Evolutionary conservation across 768 basidiomycete genomes (phyloP).

Genomic region (Erythrobasidium yunnanense): DNA sequence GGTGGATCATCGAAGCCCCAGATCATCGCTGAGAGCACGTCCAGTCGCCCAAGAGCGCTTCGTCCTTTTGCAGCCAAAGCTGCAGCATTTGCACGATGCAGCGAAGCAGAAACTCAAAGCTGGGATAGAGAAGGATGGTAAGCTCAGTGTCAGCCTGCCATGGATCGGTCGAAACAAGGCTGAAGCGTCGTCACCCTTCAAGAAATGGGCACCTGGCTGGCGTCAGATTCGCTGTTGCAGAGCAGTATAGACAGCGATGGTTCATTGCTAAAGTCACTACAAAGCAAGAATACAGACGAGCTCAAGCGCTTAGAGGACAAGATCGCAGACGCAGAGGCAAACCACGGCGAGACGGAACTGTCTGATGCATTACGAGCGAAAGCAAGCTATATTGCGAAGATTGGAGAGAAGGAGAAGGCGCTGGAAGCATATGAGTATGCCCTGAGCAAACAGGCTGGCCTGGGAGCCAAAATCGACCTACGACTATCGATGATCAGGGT

Average conservation of each 20-base stretch:
- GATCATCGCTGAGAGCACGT: background rate
- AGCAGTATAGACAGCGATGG: background rate
- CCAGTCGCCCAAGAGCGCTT: conserved; percentile 24
- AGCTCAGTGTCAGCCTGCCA: background rate
- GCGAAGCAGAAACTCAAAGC: conserved; percentile 11
- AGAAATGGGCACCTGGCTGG: conserved; percentile 29
- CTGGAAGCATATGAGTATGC: conserved; percentile 71
- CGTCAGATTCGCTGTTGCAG: conserved; percentile 8
- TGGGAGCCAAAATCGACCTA: conserved; percentile 87
- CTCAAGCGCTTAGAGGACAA: conserved; percentile 64
- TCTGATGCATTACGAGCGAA: conserved; percentile 71
- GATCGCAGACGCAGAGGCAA: conserved; percentile 74
- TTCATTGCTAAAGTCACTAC: conserved; percentile 43
- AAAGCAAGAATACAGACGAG: conserved; percentile 60
- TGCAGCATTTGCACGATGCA: background rate
- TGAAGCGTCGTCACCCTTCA: background rate
- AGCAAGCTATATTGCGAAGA: conserved; percentile 74
- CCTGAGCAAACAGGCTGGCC: conserved; percentile 77
- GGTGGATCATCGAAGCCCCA: background rate
- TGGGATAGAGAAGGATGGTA: conserved; percentile 20
- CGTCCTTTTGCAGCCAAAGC: conserved; percentile 22
- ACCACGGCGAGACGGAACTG: conserved; percentile 86
- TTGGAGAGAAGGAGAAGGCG: conserved; percentile 80
- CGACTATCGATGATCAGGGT: conserved; percentile 76
- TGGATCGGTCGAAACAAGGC: background rate